Base-by-base conservation (phyloP, 345 rosid genomes). In the Aquilaria yunnanensis region DNA sequence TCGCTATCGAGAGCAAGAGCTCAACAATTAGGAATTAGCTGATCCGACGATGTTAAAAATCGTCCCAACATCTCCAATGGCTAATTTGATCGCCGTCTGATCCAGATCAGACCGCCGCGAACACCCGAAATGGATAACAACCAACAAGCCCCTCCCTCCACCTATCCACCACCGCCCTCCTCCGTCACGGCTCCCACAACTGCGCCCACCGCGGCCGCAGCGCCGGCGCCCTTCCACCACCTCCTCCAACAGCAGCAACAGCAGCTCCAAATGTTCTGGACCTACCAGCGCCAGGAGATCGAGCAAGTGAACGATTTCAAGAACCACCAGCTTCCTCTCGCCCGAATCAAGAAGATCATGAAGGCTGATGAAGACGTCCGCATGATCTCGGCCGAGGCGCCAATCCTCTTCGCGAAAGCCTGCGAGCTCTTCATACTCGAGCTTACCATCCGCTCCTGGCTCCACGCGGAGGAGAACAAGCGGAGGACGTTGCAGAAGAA, bases 291-390 rank as follows among this genome's bases (percentile, higher is more conserved):
- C 5, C 83, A 90, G 52, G 98, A 93, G 70, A 87, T 93, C 78
- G 97, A 93, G 56, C 96, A 93, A 62, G 94, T 78, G 10, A 90
- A 81, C 70, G 97, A 93, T 68, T 93, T 93, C 83, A 93, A 90
- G 76, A 90, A 93, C 83, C 98, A 93, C 69, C 98, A 85, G 80
- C 85, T 93, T 48, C 98, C 97, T 13, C 88, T 93, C 34, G 96
- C 96, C 9, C 76, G 98, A 45, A 93, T 90, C 83, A 90, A 90
- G 82, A 93, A 90, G 82, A 93, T 93, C 75, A 93, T 93, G 98
- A 93, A 93, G 72, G 97, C 97, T 31, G 96, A 93, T 64, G 97
- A 93, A 70, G 98, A 93, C 62, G 97, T 90, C 47, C 97, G 97
- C 55, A 93, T 93, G 98, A 93, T 93, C 83, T 87, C 98, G 13